Base-by-base conservation (phyloP, 495 filamentous ascomycete genomes). In the Neurospora sp. region DNA sequence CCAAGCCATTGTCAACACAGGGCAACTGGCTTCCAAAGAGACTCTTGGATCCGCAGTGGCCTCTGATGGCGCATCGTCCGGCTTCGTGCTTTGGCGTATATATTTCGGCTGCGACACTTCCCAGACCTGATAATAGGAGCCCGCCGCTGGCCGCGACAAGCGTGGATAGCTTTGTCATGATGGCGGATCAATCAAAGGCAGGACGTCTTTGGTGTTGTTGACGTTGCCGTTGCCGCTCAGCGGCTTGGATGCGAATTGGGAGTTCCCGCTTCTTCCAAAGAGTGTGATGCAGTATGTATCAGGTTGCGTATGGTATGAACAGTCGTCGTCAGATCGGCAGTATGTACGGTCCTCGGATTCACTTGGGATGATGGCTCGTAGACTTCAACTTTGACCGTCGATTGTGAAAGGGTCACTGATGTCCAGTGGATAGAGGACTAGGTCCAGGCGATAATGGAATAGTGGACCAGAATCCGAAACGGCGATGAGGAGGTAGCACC, bases 1-100 rank as follows among this genome's bases (percentile, higher is more conserved):
- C 96, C 45, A 89, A 85, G 22, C 85, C 94, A 81, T 99, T 99
- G 82, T 98, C 96, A n/a, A 94, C 89, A 78, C 94, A 98, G 9
- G 96, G 96, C 71, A 99, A 85, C 76, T 97, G 88, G 68, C 89
- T 88, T 20, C 93, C 93, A 78, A 97, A 98, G 76, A 95, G 89
- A 48, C 90, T 90, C 81, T 96, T 89, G 79, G 91, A 93, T 7
- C 95, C 96, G 78, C 96, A 99, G 73, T 96, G 89, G 6, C 94
- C 94, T 37, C 94, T 89, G 70, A 99, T 91, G 0, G 96, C 93
- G 83, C 96, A 99, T 74, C 96, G 89, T 14, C 96, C 96, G 69
- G 89, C 84, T 83, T 97, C 94, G 76, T 98, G 96, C 75, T 90
- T 92, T 39, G 85, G 84, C 0, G 87, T 88, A 69, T 81, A 85